These are phyloP conservation scores for Priceomyces fermenticarens DNA, from an alignment of 805 yeast species.

Conservation along the genomic window DNA sequence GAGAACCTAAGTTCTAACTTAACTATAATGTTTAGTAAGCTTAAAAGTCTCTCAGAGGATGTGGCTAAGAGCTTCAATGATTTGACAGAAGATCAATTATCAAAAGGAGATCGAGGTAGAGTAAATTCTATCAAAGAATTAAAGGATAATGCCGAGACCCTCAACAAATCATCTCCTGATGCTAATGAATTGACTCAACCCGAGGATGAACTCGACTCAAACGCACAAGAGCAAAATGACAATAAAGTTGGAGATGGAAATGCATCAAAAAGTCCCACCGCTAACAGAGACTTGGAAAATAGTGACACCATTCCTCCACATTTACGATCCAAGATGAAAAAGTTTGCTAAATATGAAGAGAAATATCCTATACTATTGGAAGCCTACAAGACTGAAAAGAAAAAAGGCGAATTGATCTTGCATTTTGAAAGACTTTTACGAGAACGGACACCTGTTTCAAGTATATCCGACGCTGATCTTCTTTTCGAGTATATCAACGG, in stretches of 20 bases:
- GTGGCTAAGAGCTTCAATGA: slow-evolving; percentile 44
- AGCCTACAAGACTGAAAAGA: slow-evolving; percentile 82
- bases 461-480: slow-evolving; percentile 68
- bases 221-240: slow-evolving; percentile 6
- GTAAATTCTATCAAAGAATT: slow-evolving; percentile 25
- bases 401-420: slow-evolving; percentile 55
- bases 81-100: slow-evolving; percentile 16
- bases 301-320: slow-evolving; percentile 53
- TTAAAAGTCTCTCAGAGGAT: slow-evolving; percentile 43
- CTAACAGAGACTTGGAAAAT: slow-evolving; percentile 16
- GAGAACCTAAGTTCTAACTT: too few relatives aligned
- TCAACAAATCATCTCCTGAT: slow-evolving; percentile 47
- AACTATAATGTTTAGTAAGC: slow-evolving; percentile 35
- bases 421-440: slow-evolving; percentile 66
- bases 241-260: neutral
- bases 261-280: slow-evolving; percentile 2
- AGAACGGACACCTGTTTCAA: slow-evolving; percentile 78
- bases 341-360: slow-evolving; percentile 82
- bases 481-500: slow-evolving; percentile 69
- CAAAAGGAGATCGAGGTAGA: slow-evolving; percentile 3
- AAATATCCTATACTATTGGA: slow-evolving; percentile 82
- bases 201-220: slow-evolving; percentile 31
- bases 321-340: slow-evolving; percentile 60
- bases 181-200: slow-evolving; percentile 46
- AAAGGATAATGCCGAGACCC: slow-evolving; percentile 30